Evolutionary conservation across 768 basidiomycete species (phyloP).

Genomic region (Leccinum arenicola): DNA sequence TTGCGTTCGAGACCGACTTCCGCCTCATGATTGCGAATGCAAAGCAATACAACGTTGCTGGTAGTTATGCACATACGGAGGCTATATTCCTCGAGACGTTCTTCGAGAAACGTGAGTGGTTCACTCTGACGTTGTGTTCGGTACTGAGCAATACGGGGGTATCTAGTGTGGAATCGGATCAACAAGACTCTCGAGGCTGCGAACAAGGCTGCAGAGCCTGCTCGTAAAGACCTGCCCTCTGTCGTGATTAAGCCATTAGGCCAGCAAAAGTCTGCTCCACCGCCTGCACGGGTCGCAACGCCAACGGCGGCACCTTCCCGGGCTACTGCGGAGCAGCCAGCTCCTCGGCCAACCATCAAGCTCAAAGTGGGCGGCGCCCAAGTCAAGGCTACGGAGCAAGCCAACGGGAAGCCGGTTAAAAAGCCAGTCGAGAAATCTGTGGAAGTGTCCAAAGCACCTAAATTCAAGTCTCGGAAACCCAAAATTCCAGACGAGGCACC

Average conservation of each 20-base stretch:
- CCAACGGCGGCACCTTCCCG: slow-evolving; percentile 15
- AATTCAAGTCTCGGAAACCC: slow-evolving; percentile 41
- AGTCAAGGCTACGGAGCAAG: slow-evolving; percentile 34
- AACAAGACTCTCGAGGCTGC: slow-evolving; percentile 77
- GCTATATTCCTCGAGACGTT: slow-evolving; percentile 72
- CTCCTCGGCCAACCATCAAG: slow-evolving; percentile 60
- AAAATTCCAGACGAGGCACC: slow-evolving; percentile 51
- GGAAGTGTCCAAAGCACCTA: slow-evolving; percentile 35
- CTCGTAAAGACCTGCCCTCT: slow-evolving; percentile 24
- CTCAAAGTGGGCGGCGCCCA: slow-evolving; percentile 55
- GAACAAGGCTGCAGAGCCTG: slow-evolving; percentile 41
- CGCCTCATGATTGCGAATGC: slow-evolving; percentile 86
- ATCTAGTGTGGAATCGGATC: slow-evolving; percentile 81
- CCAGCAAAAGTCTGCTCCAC: slow-evolving; percentile 18
- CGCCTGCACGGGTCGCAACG: slow-evolving; percentile 6
- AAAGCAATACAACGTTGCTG: slow-evolving; percentile 74
- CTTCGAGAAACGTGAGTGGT: slow-evolving; percentile 79
- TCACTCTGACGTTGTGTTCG: slow-evolving; percentile 1
- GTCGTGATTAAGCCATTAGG: slow-evolving; percentile 24
- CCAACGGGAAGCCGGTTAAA: slow-evolving; percentile 26
- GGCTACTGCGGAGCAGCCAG: slow-evolving; percentile 27
- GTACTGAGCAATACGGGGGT: slow-evolving; percentile 1
- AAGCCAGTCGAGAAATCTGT: slow-evolving; percentile 26
- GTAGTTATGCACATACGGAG: slow-evolving; percentile 71
- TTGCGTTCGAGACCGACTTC: slow-evolving; percentile 84